A percentile compares a stretch with the other conserved stretches of the same genome.
Evolutionary conservation across 1,284 basidiomycete species (phyloP).

Genomic region (Inonotus obliquus): DNA sequence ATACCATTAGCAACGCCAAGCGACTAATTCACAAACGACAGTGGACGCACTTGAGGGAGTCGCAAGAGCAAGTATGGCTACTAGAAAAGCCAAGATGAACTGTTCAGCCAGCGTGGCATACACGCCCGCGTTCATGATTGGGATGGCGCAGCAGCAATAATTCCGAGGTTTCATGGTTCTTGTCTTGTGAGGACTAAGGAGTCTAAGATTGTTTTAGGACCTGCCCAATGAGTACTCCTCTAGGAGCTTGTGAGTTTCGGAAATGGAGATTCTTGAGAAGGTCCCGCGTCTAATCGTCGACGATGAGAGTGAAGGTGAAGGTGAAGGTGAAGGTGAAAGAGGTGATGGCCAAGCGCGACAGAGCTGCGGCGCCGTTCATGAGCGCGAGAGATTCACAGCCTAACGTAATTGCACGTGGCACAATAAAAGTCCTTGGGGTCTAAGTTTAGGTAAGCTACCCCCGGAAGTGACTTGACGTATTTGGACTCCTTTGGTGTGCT

Average conservation of each 20-base stretch:
- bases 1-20: constrained; percentile 8
- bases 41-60: constrained; percentile 68
- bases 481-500: not conserved
- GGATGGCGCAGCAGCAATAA: constrained; percentile 82
- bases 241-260: not conserved
- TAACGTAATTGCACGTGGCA: not conserved
- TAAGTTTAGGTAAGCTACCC: not conserved
- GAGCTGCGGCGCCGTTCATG: not conserved
- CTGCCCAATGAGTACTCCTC: not conserved
- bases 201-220: not conserved
- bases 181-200: not conserved
- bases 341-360: not conserved
- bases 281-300: not conserved
- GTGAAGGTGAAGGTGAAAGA: no score
- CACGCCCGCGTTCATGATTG: constrained; percentile 81
- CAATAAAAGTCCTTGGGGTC: not conserved
- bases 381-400: not conserved
- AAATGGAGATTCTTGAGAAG: not conserved
- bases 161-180: constrained; percentile 55
- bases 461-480: not conserved
- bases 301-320: not conserved
- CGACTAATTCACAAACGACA: not conserved
- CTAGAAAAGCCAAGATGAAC: constrained; percentile 60
- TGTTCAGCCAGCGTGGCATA: constrained; percentile 79
- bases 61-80: constrained; percentile 72